phyloP scores from a whole-genome alignment of 345 rosid genomes.

The Citropsis articulata region DNA sequence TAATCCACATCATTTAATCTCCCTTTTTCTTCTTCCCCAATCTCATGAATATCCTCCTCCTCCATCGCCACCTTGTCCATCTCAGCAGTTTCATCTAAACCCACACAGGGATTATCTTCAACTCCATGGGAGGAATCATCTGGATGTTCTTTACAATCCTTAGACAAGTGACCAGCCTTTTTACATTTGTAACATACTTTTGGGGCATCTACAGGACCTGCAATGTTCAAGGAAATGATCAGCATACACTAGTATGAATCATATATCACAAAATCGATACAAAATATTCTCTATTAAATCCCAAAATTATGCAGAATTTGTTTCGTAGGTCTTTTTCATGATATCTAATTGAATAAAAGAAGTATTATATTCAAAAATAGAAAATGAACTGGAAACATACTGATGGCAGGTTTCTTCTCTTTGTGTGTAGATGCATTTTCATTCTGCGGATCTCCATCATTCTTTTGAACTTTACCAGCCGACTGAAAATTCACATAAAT shows the following conservation, averaged over 20 bases:
- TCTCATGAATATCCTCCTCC: slow-evolving; percentile 88
- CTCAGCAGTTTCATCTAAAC: slow-evolving; percentile 29
- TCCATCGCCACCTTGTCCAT: slow-evolving; percentile 82
- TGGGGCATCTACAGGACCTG: slow-evolving; percentile 65
- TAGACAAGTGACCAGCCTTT: slow-evolving; percentile 78
- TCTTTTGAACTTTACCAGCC: slow-evolving; percentile 68
- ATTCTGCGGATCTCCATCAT: slow-evolving; percentile 41
- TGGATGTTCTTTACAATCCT: slow-evolving; percentile 73
- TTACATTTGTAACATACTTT: slow-evolving; percentile 94
- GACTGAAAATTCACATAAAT: slow-evolving; percentile 50
- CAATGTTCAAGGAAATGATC: slow-evolving; percentile 17
- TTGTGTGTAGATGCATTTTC: slow-evolving; percentile 26
- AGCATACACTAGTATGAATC: background rate
- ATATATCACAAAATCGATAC: background rate
- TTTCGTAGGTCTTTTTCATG: background rate
- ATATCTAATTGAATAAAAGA: background rate
- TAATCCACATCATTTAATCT: slow-evolving; percentile 82
- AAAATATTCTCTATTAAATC: background rate
- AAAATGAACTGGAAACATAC: slow-evolving; percentile 32
- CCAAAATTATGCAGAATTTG: background rate
- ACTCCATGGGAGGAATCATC: slow-evolving; percentile 34
- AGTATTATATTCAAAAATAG: background rate
- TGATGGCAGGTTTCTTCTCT: slow-evolving; percentile 41
- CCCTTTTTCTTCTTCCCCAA: slow-evolving; percentile 88
- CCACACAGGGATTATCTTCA: slow-evolving; percentile 13